phyloP scores from a whole-genome alignment of 257 asterid species.

The Solanum bulbocastanum region DNA sequence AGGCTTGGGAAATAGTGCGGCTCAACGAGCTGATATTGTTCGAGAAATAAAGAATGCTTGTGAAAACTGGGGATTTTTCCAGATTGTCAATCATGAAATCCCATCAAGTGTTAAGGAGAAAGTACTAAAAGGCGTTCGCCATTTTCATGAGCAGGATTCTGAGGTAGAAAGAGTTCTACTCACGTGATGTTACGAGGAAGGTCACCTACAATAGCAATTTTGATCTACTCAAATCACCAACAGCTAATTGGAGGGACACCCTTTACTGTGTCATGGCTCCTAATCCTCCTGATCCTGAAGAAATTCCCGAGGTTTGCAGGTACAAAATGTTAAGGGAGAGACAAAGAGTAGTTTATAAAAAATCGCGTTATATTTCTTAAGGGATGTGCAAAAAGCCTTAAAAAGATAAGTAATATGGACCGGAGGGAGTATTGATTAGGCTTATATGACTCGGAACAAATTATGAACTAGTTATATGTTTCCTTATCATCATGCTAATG shows the following conservation, averaged over 20 bases:
- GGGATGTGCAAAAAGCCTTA: background rate
- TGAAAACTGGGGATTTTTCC: conserved; percentile 39
- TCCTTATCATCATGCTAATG: background rate
- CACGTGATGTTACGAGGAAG: conserved; percentile 9
- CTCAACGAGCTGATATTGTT: conserved; percentile 11
- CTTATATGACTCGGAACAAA: background rate
- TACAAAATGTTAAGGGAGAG: background rate
- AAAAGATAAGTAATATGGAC: background rate
- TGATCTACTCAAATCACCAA: conserved; percentile 12
- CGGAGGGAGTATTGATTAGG: background rate
- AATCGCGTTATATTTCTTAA: background rate
- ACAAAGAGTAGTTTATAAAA: too few species aligned
- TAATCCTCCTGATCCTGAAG: conserved; percentile 10
- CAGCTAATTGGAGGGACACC: conserved; percentile 43
- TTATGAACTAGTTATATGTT: background rate
- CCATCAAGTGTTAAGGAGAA: conserved; percentile 8
- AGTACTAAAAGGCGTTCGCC: conserved; percentile 6
- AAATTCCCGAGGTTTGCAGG: conserved; percentile 39
- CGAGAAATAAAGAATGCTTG: conserved; percentile 23
- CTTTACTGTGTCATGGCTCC: conserved; percentile 31
- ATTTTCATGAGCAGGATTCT: conserved; percentile 5
- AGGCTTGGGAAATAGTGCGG: conserved; percentile 1
- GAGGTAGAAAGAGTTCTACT: conserved; percentile 16
- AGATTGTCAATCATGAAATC: conserved; percentile 27
- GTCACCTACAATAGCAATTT: conserved; percentile 23